Conservation (phyloP, 2,329 filamentous ascomycete species). For the Phyllosticta citrichinensis region DNA sequence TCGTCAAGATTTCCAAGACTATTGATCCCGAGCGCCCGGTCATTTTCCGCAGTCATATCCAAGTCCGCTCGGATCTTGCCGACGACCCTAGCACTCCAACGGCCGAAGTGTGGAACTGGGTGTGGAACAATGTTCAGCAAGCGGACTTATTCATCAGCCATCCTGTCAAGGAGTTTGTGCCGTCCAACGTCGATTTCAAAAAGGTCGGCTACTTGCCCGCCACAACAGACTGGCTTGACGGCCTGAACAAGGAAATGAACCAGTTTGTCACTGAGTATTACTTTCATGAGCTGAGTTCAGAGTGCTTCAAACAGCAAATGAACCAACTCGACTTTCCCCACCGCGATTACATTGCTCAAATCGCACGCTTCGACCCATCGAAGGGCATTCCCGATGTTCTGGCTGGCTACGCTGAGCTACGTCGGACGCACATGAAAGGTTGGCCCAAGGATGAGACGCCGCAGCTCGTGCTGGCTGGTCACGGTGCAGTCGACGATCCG, state of each 20-base stretch:
- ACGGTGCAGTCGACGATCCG: conserved; percentile 72
- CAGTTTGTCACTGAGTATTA: conserved; percentile 66
- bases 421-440: conserved; percentile 47
- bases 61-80: conserved; percentile 66
- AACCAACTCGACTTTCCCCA: conserved; percentile 48
- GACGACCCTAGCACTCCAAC: conserved; percentile 55
- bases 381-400: conserved; percentile 75
- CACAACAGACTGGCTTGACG: conserved; percentile 76
- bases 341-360: conserved; percentile 66
- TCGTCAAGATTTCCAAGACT: conserved; percentile 66
- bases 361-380: conserved; percentile 73
- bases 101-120: conserved; percentile 62
- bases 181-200: conserved; percentile 52
- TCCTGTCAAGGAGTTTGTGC: conserved; percentile 67
- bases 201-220: conserved; percentile 69
- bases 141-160: conserved; percentile 77
- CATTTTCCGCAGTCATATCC: conserved; percentile 74
- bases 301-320: conserved; percentile 51
- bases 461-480: conserved; percentile 68
- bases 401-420: conserved; percentile 64
- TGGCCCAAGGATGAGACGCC: conserved; percentile 43
- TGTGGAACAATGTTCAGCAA: conserved; percentile 61
- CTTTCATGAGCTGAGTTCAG: conserved; percentile 58
- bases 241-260: conserved; percentile 65
- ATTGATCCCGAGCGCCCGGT: conserved; percentile 63